These are phyloP conservation scores for Agastache rugosa DNA, from an alignment of 257 asterid species.

Conservation along the genomic window DNA sequence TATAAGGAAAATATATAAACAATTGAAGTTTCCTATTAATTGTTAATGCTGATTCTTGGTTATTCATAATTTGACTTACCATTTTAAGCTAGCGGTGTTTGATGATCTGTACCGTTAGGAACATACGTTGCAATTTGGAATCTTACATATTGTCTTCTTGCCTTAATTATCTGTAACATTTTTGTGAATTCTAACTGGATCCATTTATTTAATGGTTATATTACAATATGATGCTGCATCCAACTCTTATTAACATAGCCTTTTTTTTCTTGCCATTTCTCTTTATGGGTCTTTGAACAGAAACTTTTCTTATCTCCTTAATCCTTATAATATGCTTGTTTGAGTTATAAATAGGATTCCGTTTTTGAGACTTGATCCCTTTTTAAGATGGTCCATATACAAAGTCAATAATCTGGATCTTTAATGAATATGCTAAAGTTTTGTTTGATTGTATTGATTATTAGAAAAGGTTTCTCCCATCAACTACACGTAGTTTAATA, in stretches of 20 bases:
- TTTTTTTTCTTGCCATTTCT: background rate
- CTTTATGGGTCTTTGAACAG: background rate
- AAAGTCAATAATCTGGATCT: conserved; percentile 1
- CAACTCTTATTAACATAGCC: background rate
- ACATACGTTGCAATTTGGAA: background rate
- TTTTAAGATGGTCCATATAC: background rate
- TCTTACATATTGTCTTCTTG: background rate
- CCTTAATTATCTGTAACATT: background rate
- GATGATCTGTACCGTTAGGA: background rate
- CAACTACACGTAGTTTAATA: background rate
- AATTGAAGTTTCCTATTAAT: background rate
- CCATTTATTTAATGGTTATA: background rate
- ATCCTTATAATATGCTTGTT: background rate
- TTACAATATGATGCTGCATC: background rate
- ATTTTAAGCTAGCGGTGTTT: background rate
- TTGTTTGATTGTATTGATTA: background rate
- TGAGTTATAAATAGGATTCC: background rate
- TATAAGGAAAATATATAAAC: background rate
- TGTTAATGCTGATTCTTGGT: background rate
- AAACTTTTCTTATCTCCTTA: background rate
- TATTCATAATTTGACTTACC: background rate
- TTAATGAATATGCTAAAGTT: background rate
- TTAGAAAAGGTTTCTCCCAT: background rate
- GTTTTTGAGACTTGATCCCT: background rate
- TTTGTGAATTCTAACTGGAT: background rate